These are phyloP conservation scores for Acarospora socialis DNA, from an alignment of 2,329 filamentous ascomycete genomes.

Conservation along the genomic window DNA sequence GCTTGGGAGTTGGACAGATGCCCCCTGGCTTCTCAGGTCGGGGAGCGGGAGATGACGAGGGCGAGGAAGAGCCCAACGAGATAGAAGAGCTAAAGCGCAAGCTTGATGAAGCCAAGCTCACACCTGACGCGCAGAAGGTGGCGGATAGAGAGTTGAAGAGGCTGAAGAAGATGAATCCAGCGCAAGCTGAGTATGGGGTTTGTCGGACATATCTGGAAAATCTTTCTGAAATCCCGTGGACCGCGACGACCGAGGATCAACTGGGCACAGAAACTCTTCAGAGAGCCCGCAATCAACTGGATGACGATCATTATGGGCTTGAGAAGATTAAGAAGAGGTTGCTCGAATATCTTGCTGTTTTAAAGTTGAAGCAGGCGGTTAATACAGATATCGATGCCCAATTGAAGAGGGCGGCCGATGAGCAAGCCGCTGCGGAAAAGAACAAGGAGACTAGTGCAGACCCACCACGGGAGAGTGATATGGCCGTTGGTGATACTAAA, in stretches of 20 bases:
- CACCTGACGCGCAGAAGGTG: constrained; percentile 75
- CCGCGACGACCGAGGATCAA: constrained; percentile 67
- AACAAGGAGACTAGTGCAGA: constrained; percentile 45
- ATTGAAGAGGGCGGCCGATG: constrained; percentile 36
- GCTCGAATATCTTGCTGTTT: constrained; percentile 89
- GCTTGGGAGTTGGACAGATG: constrained; percentile 24
- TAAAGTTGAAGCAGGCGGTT: constrained; percentile 82
- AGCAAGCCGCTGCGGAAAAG: constrained; percentile 17
- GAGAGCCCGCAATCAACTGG: constrained; percentile 73
- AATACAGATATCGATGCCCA: constrained; percentile 72
- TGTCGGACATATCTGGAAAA: constrained; percentile 89
- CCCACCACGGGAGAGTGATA: constrained; percentile 23
- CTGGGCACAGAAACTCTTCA: constrained; percentile 67
- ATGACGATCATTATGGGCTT: constrained; percentile 90
- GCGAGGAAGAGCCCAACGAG: constrained; percentile 74
- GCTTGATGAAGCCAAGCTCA: constrained; percentile 65
- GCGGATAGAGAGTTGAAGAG: constrained; percentile 78
- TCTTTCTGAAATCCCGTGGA: constrained; percentile 86
- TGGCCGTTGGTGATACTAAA: constrained; percentile 41
- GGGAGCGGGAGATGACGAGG: constrained; percentile 34
- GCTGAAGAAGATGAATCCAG: constrained; percentile 87
- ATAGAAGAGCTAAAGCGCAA: constrained; percentile 83
- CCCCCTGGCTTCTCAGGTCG: constrained; percentile 30
- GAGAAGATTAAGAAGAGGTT: constrained; percentile 96
- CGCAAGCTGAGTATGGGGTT: constrained; percentile 91